Conservation (phyloP, 345 rosid genomes). For the Ceriops zippeliana region DNA sequence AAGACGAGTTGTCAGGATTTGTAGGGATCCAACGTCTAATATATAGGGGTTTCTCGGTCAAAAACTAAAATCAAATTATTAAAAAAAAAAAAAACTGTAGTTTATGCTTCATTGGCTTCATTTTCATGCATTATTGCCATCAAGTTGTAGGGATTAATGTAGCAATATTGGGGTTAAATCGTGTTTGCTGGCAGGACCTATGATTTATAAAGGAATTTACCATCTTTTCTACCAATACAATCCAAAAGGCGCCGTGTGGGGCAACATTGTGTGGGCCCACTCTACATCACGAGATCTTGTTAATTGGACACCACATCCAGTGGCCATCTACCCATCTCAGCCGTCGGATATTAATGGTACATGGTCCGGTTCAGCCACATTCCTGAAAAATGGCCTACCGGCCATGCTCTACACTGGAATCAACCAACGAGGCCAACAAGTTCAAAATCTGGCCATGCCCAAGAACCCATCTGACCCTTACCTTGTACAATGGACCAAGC, state of each 20-base stretch:
- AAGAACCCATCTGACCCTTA: constrained; percentile 49
- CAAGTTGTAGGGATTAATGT: no score
- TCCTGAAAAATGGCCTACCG: constrained; percentile 49
- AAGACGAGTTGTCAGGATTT: no score
- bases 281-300: constrained; percentile 69
- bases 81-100: not conserved
- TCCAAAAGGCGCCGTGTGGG: constrained; percentile 66
- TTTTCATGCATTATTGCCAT: no score
- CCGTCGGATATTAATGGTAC: constrained; percentile 55
- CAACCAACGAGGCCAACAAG: constrained; percentile 38
- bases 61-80: no score
- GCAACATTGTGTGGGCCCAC: constrained; percentile 79
- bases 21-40: no score
- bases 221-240: constrained; percentile 77
- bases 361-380: constrained; percentile 76
- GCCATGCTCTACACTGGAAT: constrained; percentile 70
- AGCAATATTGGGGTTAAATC: no score
- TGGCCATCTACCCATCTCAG: constrained; percentile 56
- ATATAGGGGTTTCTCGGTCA: no score
- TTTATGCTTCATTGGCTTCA: no score
- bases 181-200: constrained; percentile 39
- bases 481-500: constrained; percentile 52
- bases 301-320: constrained; percentile 57
- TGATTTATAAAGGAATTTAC: constrained; percentile 69
- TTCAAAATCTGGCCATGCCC: constrained; percentile 54